Conservation (phyloP, 106 monocot genomes). For the Acanthochlamys bracteata region DNA sequence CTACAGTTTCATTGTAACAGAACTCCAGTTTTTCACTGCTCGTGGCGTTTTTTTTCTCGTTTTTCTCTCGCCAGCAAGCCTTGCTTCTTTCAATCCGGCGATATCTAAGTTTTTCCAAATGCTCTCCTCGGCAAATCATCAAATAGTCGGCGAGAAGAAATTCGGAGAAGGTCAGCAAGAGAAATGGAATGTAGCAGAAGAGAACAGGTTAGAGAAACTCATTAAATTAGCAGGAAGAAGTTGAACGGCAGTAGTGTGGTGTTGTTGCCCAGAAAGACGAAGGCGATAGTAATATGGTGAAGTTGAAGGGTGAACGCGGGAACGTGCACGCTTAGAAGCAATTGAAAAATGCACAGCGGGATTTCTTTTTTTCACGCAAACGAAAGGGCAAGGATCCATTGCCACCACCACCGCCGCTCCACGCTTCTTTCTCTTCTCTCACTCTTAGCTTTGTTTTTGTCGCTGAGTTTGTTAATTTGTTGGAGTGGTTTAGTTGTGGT, state of each 20-base stretch:
- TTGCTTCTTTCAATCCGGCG: no score
- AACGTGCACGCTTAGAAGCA: constrained; percentile 47
- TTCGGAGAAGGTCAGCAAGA: constrained; percentile 40
- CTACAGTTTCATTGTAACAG: no score
- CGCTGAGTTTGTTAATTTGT: no score
- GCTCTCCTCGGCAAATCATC: no score
- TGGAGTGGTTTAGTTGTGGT: no score
- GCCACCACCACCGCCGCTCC: background rate
- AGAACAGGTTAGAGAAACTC: constrained; percentile 1
- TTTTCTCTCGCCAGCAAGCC: no score
- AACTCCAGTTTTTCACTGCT: no score
- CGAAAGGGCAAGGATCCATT: constrained; percentile 95
- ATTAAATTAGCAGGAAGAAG: constrained; percentile 25
- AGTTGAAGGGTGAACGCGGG: constrained; percentile 78
- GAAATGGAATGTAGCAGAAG: constrained; percentile 66
- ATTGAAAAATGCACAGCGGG: constrained; percentile 71
- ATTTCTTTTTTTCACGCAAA: constrained; percentile 73
- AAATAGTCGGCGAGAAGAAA: constrained; percentile 11
- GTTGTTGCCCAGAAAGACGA: constrained; percentile 49
- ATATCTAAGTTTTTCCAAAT: no score
- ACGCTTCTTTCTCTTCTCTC: no score
- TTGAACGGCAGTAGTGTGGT: constrained; percentile 37
- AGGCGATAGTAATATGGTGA: constrained; percentile 79
- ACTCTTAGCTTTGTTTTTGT: no score
- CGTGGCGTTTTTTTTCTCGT: no score